Base-by-base conservation (phyloP, 2,329 filamentous ascomycete species). In the Cladosporium velox region DNA sequence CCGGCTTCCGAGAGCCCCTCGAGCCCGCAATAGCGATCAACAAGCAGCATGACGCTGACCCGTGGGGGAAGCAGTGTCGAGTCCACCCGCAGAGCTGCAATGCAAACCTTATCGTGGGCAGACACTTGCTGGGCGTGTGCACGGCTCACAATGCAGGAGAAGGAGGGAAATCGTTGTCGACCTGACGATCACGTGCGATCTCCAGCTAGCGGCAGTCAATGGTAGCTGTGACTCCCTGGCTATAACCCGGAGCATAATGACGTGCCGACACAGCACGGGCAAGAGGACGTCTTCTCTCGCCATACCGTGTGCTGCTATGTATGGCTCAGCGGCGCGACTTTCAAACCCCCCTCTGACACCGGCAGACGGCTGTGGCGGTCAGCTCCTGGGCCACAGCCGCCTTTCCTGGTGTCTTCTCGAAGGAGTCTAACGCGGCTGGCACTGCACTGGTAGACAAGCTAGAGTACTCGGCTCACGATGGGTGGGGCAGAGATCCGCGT, bases 391-490 rank as follows among this genome's bases (percentile, higher is more conserved):
- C 18, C 59, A 34, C 38, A 28, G 26, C 32, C n/a, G 60, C 32
- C 24, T 52, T 64, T 64, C 61, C n/a, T 57, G 32, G 61, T 52
- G 61, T 64, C 61, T 64, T 64, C 61, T 55, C 34, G 61, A 64
- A 64, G 61, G 21, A 64, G 30, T 47, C 38, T 64, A 57, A 35
- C 11, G n/a, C 26, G 28, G 52, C 52, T 55, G 52, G 41, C 41
- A 47, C n/a, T 47, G 41, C 41, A 47, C 41, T 35, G 34, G 34
- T 14, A 35, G 34, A 47, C 41, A 21, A 24, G 41, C 41, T 47
- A 24, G 34, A 35, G 12, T 47, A 21, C 41, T 47, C n/a, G 41
- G 41, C 41, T 18, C 41, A 32, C 44, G 47, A 47, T 24, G 44
- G 61, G 55, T 52, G 61, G 61, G 61, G 51, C 55, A 34, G 24